phyloP scores from a whole-genome alignment of 1,284 basidiomycete genomes.

The Schizophyllum commune region DNA sequence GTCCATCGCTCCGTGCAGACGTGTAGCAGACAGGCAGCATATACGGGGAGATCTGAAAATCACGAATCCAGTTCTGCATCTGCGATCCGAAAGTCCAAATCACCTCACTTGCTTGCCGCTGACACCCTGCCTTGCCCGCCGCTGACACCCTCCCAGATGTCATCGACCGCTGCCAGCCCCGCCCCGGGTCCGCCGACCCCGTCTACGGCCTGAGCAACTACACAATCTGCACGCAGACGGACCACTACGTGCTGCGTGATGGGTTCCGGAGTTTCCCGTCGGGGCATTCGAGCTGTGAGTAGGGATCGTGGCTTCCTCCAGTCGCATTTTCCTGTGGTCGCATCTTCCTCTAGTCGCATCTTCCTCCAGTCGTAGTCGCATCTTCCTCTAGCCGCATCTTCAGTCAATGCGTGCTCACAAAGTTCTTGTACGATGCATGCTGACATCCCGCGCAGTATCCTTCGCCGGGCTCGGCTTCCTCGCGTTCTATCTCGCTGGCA shows the following conservation, averaged over 20 bases:
- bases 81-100: no score
- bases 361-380: no score
- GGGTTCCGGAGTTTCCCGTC: slow-evolving; percentile 94
- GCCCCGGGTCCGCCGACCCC: slow-evolving; percentile 56
- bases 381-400: no score
- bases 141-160: slow-evolving; percentile 41
- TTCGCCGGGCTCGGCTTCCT: slow-evolving; percentile 93
- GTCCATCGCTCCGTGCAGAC: no score
- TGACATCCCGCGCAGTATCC: slow-evolving; percentile 49
- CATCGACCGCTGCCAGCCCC: slow-evolving; percentile 78
- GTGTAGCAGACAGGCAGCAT: no score
- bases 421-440: slow-evolving; percentile 16
- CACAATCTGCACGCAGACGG: slow-evolving; percentile 72
- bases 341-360: no score
- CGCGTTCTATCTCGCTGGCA: slow-evolving; percentile 83
- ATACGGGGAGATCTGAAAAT: no score
- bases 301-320: background rate
- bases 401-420: no score
- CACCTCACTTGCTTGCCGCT: background rate
- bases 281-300: slow-evolving; percentile 76
- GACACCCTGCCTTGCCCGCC: background rate
- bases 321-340: no score
- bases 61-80: no score
- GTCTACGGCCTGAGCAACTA: slow-evolving; percentile 68
- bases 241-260: slow-evolving; percentile 57